These are phyloP conservation scores for Sporothrix pseudoabietina DNA, from an alignment of 2,329 filamentous ascomycete species.

Conservation along the genomic window DNA sequence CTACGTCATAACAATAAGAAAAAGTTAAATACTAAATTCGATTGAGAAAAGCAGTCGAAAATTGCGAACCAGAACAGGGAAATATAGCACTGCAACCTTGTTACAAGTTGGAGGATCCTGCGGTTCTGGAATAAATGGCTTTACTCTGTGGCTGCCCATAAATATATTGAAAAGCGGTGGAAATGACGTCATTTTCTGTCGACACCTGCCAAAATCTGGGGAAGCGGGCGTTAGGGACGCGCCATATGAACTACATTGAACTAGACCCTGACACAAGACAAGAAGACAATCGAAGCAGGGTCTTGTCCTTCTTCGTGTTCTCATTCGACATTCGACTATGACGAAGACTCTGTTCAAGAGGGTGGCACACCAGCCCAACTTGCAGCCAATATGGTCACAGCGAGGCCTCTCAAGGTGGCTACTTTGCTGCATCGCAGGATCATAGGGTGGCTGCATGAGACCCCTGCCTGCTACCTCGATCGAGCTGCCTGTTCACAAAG, in stretches of 20 bases:
- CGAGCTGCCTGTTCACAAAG: background rate
- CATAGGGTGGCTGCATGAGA: background rate
- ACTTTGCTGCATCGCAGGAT: background rate
- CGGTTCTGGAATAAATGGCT: background rate
- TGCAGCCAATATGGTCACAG: background rate
- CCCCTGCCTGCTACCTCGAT: background rate
- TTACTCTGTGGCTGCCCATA: background rate
- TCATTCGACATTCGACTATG: background rate
- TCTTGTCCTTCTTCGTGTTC: background rate
- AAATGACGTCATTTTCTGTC: slow-evolving; percentile 4
- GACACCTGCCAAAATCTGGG: slow-evolving; percentile 3
- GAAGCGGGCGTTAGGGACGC: background rate
- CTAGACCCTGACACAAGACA: slow-evolving; percentile 18
- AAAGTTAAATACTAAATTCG: background rate
- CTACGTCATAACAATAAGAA: background rate
- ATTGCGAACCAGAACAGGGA: background rate
- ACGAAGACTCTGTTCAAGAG: background rate
- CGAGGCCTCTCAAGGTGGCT: background rate
- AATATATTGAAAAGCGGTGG: too few relatives aligned
- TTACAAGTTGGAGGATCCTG: background rate
- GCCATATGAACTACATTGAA: background rate
- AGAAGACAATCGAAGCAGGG: background rate
- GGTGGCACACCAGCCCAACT: background rate
- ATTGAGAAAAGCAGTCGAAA: background rate
- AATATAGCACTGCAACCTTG: slow-evolving; percentile 15